phyloP scores from a whole-genome alignment of 371 early-diverging fungal species.

The Smittium mucronatum region DNA sequence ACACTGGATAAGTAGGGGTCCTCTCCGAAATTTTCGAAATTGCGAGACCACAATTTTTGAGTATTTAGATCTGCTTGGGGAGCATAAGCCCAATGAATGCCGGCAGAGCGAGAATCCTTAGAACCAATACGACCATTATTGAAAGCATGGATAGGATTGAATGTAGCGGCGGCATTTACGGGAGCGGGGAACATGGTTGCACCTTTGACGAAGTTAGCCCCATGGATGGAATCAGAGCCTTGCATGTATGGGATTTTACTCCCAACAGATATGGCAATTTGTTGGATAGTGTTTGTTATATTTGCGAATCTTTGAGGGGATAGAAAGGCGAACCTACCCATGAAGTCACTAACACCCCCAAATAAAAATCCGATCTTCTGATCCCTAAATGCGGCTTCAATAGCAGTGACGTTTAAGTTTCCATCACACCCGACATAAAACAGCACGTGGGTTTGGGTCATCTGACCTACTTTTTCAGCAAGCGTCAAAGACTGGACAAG shows the following conservation, averaged over 20 bases:
- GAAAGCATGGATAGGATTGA: conserved; percentile 36
- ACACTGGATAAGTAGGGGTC: conserved; percentile 42
- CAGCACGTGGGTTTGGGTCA: conserved; percentile 40
- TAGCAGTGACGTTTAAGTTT: conserved; percentile 24
- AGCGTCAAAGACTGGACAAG: conserved; percentile 29
- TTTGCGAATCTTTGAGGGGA: conserved; percentile 32
- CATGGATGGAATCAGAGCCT: conserved; percentile 50
- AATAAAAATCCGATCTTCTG: conserved; percentile 27
- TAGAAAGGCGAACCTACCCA: conserved; percentile 31
- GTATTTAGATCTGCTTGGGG: conserved; percentile 48
- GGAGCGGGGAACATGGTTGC: conserved; percentile 42
- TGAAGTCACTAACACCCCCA: conserved; percentile 24
- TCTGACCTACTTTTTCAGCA: conserved; percentile 49
- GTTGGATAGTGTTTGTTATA: conserved; percentile 33
- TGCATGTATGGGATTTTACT: conserved; percentile 34
- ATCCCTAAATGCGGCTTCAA: conserved; percentile 33
- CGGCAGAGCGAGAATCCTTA: conserved; percentile 39
- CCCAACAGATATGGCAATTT: conserved; percentile 29
- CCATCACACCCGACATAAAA: conserved; percentile 33
- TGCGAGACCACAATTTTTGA: conserved; percentile 54
- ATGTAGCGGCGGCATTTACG: conserved; percentile 37
- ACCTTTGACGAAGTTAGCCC: conserved; percentile 48
- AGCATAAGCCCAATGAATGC: conserved; percentile 46
- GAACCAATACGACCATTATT: conserved; percentile 38
- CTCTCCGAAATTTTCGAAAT: too few species aligned